Conservation (phyloP, 1,284 basidiomycete genomes). For the Tilletia walkeri region DNA sequence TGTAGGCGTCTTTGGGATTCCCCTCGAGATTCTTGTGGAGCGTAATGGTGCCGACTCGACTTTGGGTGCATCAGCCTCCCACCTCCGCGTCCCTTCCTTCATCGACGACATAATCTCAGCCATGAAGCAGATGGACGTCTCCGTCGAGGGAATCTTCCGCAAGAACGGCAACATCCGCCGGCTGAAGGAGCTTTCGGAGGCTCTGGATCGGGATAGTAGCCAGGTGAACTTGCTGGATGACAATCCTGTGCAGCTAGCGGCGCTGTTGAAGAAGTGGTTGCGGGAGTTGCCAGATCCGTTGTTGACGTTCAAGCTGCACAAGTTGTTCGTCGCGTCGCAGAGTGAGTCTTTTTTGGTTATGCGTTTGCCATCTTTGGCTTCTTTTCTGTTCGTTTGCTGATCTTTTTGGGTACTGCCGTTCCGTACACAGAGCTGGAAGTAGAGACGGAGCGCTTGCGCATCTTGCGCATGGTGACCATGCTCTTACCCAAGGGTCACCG, state of each 20-base stretch:
- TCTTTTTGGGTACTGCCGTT: neutral
- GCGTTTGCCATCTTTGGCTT: conserved; percentile 10
- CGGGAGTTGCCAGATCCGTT: conserved; percentile 94
- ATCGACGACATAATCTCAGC: conserved; percentile 96
- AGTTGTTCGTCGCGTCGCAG: conserved; percentile 82
- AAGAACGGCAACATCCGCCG: conserved; percentile 97
- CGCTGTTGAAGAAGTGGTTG: conserved; percentile 93
- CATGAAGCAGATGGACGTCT: conserved; percentile 99
- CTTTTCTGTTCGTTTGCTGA: neutral
- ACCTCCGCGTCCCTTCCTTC: conserved; percentile 88
- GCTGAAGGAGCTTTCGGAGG: conserved; percentile 83
- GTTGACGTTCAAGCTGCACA: conserved; percentile 89
- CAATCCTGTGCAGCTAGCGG: conserved; percentile 95
- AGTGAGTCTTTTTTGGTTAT: conserved; percentile 58
- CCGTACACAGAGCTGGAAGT: conserved; percentile 66
- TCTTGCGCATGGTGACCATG: conserved; percentile 81
- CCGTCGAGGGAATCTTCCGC: conserved; percentile 95
- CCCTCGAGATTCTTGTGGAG: conserved; percentile 90
- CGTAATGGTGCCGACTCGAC: conserved; percentile 90
- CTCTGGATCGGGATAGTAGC: conserved; percentile 82
- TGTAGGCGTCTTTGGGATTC: conserved; percentile 78
- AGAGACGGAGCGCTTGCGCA: conserved; percentile 75
- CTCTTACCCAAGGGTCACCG: conserved; percentile 88
- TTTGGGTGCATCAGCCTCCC: conserved; percentile 79
- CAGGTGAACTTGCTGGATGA: conserved; percentile 87